These are phyloP conservation scores for Eucalyptus sideroxylon DNA, from an alignment of 345 rosid species.

Conservation along the genomic window DNA sequence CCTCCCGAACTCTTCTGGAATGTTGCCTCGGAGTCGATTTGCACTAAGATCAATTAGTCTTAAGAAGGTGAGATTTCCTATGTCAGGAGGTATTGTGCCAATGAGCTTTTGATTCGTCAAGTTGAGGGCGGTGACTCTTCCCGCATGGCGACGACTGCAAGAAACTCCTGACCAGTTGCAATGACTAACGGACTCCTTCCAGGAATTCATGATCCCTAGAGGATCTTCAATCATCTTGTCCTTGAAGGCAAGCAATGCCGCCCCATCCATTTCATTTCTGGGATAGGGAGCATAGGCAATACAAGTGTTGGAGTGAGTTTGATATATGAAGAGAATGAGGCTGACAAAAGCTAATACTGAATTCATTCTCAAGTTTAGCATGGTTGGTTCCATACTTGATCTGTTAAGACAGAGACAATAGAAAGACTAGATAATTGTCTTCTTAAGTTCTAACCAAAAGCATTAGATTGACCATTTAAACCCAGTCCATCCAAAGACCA, in stretches of 20 bases:
- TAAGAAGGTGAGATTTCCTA: not conserved
- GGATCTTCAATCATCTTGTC: not conserved
- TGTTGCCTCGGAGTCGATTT: not conserved
- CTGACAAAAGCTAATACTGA: not conserved
- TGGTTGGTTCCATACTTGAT: not conserved
- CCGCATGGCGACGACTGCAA: fast-evolving
- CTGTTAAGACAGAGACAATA: fast-evolving
- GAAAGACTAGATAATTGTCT: not conserved
- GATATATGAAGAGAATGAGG: not conserved
- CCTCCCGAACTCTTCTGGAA: not conserved
- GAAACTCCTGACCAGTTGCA: not conserved
- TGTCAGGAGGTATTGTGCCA: not conserved
- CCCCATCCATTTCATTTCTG: fast-evolving
- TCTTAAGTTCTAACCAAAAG: not conserved
- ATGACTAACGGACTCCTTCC: not conserved
- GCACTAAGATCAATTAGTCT: fast-evolving
- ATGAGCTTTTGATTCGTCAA: not conserved
- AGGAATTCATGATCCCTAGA: not conserved
- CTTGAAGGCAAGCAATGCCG: not conserved
- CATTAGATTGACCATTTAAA: not conserved
- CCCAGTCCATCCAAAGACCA: fast-evolving
- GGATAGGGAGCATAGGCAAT: not conserved
- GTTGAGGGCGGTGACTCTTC: not conserved
- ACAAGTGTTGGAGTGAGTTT: not conserved
- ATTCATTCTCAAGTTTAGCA: not conserved